Evolutionary conservation across 78 protist species (phyloP).

Genomic region (Dictyostelium brefeldianum): DNA sequence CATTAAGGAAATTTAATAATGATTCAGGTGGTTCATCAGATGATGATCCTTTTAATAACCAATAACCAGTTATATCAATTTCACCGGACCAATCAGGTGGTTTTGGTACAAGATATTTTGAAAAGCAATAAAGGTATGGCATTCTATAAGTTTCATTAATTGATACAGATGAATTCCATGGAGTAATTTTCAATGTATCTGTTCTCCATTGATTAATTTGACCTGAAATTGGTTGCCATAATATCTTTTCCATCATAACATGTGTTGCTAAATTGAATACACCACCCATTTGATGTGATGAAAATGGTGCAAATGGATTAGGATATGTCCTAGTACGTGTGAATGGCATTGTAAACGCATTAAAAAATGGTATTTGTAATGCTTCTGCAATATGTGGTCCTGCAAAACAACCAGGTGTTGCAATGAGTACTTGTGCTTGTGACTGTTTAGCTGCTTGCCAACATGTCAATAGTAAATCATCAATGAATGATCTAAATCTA

Average conservation of each 20-base stretch:
- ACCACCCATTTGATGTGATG: constrained; percentile 58
- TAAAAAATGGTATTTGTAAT: constrained; percentile 70
- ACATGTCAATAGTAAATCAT: constrained; percentile 66
- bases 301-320: constrained; percentile 79
- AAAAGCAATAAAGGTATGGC: constrained; percentile 78
- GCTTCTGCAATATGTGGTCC: constrained; percentile 84
- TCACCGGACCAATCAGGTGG: constrained; percentile 81
- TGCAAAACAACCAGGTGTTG: constrained; percentile 83
- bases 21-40: neutral
- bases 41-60: constrained; percentile 15
- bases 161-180: constrained; percentile 52
- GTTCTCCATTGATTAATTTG: constrained; percentile 64
- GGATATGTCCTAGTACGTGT: constrained; percentile 68
- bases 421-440: constrained; percentile 71
- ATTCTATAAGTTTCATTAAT: constrained; percentile 57
- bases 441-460: constrained; percentile 59
- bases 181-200: constrained; percentile 35
- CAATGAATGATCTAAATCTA: constrained; percentile 73
- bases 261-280: constrained; percentile 76
- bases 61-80: constrained; percentile 73
- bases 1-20: constrained; percentile 20
- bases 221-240: constrained; percentile 72
- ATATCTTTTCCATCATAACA: constrained; percentile 70
- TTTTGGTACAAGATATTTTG: constrained; percentile 67
- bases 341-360: constrained; percentile 79